phyloP scores from a whole-genome alignment of 148 eudicot species.

The Rhododendron ferrugineum region DNA sequence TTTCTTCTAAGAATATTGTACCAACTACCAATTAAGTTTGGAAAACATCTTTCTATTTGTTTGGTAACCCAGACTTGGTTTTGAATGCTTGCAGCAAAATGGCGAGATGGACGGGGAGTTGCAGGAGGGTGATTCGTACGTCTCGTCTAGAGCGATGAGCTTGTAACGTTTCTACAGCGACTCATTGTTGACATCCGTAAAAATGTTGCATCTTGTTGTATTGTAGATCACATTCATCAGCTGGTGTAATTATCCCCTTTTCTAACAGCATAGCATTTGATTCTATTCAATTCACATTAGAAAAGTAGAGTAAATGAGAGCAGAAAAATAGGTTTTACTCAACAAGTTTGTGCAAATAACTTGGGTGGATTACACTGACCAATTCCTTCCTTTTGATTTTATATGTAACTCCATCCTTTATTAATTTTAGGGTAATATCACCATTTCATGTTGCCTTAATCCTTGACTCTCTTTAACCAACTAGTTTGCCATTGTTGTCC shows the following conservation, averaged over 20 bases:
- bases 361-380: neutral
- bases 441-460: neutral
- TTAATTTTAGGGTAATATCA: neutral
- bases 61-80: neutral
- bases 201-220: neutral
- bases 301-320: neutral
- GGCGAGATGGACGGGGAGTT: slow-evolving; percentile 22
- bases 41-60: neutral
- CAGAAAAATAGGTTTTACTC: neutral
- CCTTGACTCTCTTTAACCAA: neutral
- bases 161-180: slow-evolving; percentile 20
- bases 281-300: neutral
- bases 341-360: neutral
- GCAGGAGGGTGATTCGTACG: slow-evolving; percentile 32
- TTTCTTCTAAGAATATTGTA: neutral
- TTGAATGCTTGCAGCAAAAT: slow-evolving; percentile 19
- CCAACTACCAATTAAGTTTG: neutral
- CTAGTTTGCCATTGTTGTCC: neutral
- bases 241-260: slow-evolving; percentile 19
- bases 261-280: slow-evolving; percentile 8
- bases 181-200: neutral
- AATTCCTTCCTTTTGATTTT: neutral
- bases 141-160: slow-evolving; percentile 45
- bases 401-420: neutral
- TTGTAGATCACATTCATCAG: slow-evolving; percentile 4